Base-by-base conservation (phyloP, 2,329 filamentous ascomycete genomes). In the Pseudogymnoascus sp. region DNA sequence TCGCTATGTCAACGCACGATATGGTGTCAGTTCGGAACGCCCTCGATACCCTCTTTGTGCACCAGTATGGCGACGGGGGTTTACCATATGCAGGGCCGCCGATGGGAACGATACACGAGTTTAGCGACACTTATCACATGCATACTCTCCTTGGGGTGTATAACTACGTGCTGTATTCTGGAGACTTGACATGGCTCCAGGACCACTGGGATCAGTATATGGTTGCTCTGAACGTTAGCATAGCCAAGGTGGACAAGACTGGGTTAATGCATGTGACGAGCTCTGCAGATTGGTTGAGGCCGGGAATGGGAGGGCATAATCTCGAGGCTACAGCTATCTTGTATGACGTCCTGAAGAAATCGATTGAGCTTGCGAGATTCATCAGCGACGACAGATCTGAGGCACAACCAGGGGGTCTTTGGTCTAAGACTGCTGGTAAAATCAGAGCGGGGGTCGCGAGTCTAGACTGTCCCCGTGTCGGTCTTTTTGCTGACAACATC, bases 61-160 rank as follows among this genome's bases (percentile, higher is more conserved):
- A 63, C 41, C 65, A 67, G 30, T 50, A 57, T 12, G 59, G 69
- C 1, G 69, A 73, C 41, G 78, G 79, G 1, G 69, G 70, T 28
- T 69, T 82, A 16, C 80, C 81, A 0, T 82, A 81, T 63, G 80
- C 78, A 4, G 79, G 79, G 1, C 70, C 72, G 7, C 78, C 79
- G 0, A 76, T 74, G 34, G 67, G 69, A 14, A 67, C 78, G 61
- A 68, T 64, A 5, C 63, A 69, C 4, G 65, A 70, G 1, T 70
- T 74, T 37, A 79, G 76, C 9, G 80, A 79, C 63, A 85, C 82
- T 0, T 85, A 85, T 64, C 82, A 85, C 58, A 76, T 83, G 67
- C 81, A 80, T 72, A 79, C 78, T 1, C 76, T 85, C 70, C 80
- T 85, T 43, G 81, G 81, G 2, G 80, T 79, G 5, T 81, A 81